A percentile compares a stretch with the other conserved stretches of the same genome.
These are phyloP conservation scores for Theobroma cacao DNA, from an alignment of 345 rosid genomes.

Conservation along the genomic window DNA sequence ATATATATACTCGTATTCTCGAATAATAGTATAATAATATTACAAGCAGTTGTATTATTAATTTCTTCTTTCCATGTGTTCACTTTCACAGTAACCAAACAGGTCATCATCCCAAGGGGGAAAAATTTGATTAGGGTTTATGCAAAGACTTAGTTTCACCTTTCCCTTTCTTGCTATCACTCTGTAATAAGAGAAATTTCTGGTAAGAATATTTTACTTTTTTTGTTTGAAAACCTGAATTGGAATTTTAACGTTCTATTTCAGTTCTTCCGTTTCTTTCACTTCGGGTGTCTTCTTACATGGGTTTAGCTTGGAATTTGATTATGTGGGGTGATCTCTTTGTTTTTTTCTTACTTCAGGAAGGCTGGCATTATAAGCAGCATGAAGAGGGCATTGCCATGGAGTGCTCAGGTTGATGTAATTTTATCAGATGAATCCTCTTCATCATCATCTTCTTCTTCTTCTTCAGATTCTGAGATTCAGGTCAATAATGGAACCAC, in stretches of 20 bases:
- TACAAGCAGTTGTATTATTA: too few species aligned
- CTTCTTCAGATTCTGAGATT: slow-evolving; percentile 43
- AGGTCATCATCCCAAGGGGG: not conserved
- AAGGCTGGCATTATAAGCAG: slow-evolving; percentile 10
- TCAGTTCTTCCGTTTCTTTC: not conserved
- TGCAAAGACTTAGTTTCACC: not conserved
- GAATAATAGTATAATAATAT: too few species aligned
- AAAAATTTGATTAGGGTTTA: slow-evolving; percentile 2
- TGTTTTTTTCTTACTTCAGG: not conserved
- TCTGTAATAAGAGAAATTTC: not conserved
- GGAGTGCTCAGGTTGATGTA: slow-evolving; percentile 49
- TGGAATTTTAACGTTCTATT: not conserved
- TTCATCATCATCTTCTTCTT: slow-evolving; percentile 19
- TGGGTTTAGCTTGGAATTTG: not conserved
- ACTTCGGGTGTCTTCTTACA: not conserved
- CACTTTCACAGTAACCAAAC: not conserved
- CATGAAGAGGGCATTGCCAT: slow-evolving; percentile 55
- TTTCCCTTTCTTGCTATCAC: not conserved
- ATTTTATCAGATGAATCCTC: slow-evolving; percentile 57
- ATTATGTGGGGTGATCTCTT: not conserved
- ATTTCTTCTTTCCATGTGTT: not conserved
- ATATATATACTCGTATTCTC: too few species aligned
- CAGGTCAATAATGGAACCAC: slow-evolving; percentile 25
- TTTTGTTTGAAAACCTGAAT: not conserved
- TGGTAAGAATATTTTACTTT: not conserved